Evolutionary conservation across 345 rosid genomes (phyloP), one percentile per base, ranked within the genome.

Genomic region (Acer yangbiense): DNA sequence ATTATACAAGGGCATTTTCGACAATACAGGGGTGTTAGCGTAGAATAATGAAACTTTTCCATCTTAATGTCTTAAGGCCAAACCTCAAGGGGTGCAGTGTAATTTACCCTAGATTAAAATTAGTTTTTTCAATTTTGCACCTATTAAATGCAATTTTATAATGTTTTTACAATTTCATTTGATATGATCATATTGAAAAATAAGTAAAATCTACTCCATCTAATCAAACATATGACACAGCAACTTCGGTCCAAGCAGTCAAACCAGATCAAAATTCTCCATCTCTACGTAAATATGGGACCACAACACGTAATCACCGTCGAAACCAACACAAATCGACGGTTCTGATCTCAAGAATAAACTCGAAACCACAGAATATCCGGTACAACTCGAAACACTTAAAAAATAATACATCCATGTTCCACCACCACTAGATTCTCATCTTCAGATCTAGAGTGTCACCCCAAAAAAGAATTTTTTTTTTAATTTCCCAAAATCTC

Each of bases 401-500:
- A 17, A 69, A 50, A 2, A 43, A 27, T 9, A 25, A 52, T 17
- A n/a, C 63, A 17, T 35, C 39, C 39, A 35, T 35, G 39, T 35
- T 8, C 4, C 0, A 1, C 4, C 9, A 21, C 55, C 54, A 12
- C 39, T 1, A 3, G 14, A 3, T 2, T 14, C 54, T 20, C 9
- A 50, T 7, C 32, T 75, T 32, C 20, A n/a, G 50, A 50, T 74
- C 71, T 52, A 69, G 8, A 7, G 9, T 3, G 27, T 77, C 67
- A 25, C 6, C 76, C 64, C 64, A 67, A 9, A n/a, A 9, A n/a
- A 68, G 6, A 76, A 61, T 72, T 54, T 4, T 54, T 4, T n/a
- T 44, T 20, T 60, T 1, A 25, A 67, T 72, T 74, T 18, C 65
- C 74, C 43, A 4, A 6, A 18, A 60, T 44, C 68, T 73, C 72